A percentile compares a stretch with the other conserved stretches of the same genome.
phyloP scores from a whole-genome alignment of 805 yeast species.

The Teunomyces lycoperdinae region DNA sequence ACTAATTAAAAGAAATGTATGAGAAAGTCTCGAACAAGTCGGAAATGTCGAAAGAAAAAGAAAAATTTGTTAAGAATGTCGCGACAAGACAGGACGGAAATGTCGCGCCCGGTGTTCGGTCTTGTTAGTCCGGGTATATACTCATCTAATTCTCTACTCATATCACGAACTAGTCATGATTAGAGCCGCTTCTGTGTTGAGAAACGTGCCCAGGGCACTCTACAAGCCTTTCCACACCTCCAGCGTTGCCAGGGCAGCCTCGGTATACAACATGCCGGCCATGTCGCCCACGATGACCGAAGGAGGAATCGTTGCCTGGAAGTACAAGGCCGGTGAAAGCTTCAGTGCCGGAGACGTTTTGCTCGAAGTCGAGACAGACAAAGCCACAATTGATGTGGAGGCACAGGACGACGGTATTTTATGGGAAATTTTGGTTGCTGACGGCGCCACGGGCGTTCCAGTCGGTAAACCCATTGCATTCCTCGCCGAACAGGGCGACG shows the following conservation, averaged over 20 bases:
- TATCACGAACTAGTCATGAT: conserved; percentile 6
- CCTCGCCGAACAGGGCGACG: conserved; percentile 86
- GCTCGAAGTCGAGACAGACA: conserved; percentile 82
- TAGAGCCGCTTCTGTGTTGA: conserved; percentile 15
- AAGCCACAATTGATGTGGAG: conserved; percentile 80
- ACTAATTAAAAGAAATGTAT: too few species aligned
- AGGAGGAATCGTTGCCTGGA: conserved; percentile 92
- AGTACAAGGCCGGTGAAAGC: conserved; percentile 63
- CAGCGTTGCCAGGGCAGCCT: conserved; percentile 31
- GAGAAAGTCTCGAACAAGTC: too few species aligned
- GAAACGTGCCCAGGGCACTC: conserved; percentile 13
- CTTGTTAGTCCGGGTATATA: conserved; percentile 14
- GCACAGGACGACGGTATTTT: conserved; percentile 89
- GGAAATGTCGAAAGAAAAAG: too few species aligned
- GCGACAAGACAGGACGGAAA: background rate
- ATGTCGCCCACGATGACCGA: conserved; percentile 99
- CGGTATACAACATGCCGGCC: conserved; percentile 87
- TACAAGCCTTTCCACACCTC: conserved; percentile 28
- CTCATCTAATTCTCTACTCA: conserved; percentile 1
- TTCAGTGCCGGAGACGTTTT: conserved; percentile 82
- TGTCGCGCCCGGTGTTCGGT: conserved; percentile 11
- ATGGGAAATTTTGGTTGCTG: conserved; percentile 67
- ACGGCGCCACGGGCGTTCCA: conserved; percentile 76
- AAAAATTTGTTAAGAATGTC: background rate
- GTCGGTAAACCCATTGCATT: conserved; percentile 92